Base-by-base conservation (phyloP, 257 asterid genomes). In the Solanum clarkiae region DNA sequence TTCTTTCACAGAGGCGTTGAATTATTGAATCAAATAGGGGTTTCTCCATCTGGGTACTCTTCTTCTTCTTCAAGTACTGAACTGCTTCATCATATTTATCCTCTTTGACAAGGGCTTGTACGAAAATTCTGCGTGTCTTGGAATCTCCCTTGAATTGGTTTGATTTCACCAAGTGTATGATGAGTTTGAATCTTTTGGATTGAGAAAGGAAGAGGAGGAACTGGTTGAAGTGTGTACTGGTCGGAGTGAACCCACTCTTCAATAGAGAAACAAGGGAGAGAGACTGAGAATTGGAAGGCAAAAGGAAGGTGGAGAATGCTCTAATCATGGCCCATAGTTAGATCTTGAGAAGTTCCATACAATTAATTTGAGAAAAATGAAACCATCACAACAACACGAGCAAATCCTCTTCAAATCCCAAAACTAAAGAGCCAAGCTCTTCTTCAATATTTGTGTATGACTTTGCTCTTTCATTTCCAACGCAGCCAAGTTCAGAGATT, bases 241-340 rank as follows among this genome's bases (percentile, higher is more conserved):
- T 92, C 26, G 94, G 96, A 69, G 91, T 86, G 44, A 89, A 86
- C 18, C 99, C 98, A 59, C 80, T 88, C 83, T 95, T 95, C 22
- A 94, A 81, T 8, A 92, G 89, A 44, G 93, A 86, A 45, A 93
- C 83, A 69, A 90, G 93, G 26, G 90, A 83, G 24, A 84, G 84
- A 91, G 89, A 87, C 84, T 84, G 24, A 68, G 68, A 60, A 60
- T 60, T 60, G 32, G 62, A n/a, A 56, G 24, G 24, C 62, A 56
- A 56, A 56, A 56, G 62, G 62, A 56, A 0, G 62, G 62, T 56
- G 0, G 62, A 59, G 14, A 59, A 20, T 59, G 66, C 14, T 59
- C 29, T 59, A 0, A 59, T 69, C 77, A 69, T 69, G 51, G 24
- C 24, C 14, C 36, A 69, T 36, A 36, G 68, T n/a, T 0, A 8